A percentile compares a stretch with the other conserved stretches of the same genome.
Evolutionary conservation across 1,139 yeast species (phyloP).

Genomic region (Pneumocystis sp.): DNA sequence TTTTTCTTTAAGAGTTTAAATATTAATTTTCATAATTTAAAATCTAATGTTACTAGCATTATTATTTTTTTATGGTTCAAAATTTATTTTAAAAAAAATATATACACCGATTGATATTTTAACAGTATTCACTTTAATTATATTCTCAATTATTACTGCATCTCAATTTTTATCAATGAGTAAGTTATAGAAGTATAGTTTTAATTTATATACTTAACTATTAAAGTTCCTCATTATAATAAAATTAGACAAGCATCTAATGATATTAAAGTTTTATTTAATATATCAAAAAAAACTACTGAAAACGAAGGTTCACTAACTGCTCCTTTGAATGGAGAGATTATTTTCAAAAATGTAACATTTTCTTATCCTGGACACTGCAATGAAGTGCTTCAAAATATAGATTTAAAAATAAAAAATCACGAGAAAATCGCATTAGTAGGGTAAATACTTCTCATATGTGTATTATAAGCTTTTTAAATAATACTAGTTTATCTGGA

Average conservation of each 20-base stretch:
- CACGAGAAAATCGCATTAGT: conserved; percentile 79
- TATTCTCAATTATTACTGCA: conserved; percentile 58
- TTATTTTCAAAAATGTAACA: conserved; percentile 9
- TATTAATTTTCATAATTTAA: background rate
- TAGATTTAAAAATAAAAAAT: conserved; percentile 37
- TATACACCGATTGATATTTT: conserved; percentile 46
- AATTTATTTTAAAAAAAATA: conserved; percentile 40
- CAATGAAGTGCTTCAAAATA: conserved; percentile 10
- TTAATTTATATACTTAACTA: background rate
- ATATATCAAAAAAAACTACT: conserved; percentile 2
- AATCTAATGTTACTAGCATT: conserved; percentile 32
- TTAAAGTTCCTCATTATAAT: conserved; percentile 50
- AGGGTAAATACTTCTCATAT: conserved; percentile 28
- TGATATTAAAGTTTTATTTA: conserved; percentile 10
- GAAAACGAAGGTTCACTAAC: background rate
- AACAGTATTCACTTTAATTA: conserved; percentile 53
- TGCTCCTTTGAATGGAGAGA: conserved; percentile 4
- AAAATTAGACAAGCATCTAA: conserved; percentile 30
- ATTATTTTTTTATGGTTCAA: conserved; percentile 61
- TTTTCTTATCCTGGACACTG: conserved; percentile 13
- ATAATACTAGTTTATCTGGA: conserved; percentile 43
- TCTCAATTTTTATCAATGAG: conserved; percentile 40
- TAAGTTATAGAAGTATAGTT: background rate
- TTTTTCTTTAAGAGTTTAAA: conserved; percentile 5
- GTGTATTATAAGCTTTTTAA: background rate